Evolutionary conservation across 2,329 filamentous ascomycete species (phyloP), one percentile per base, ranked within the genome.

Genomic region (Talaromyces sp.): DNA sequence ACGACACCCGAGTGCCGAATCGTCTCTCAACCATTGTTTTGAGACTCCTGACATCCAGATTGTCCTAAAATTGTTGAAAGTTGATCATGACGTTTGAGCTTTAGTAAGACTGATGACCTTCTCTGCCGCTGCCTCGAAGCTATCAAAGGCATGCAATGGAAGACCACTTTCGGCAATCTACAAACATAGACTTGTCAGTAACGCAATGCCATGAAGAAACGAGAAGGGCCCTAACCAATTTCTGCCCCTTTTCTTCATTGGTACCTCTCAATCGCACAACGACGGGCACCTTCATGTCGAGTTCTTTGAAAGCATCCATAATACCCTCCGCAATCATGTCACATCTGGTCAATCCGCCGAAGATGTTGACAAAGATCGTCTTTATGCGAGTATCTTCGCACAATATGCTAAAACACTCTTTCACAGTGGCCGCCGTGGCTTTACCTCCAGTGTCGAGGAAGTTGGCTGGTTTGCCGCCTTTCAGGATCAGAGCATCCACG

Each of bases 381-480:
- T 86, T 88, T 8, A 96, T 91, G 35, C 91, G 82, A 2, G 83
- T 77, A 70, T 97, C 92, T 5, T 83, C 81, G 54, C 92, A 80
- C 19, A 97, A 87, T 13, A 93, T 84, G 64, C 88, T 84, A 74
- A 96, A 95, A 1, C 87, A 89, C 64, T 87, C 86, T 73, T 89
- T 88, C 69, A 97, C 92, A 0, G 92, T 96, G 68, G 90, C 87
- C 35, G 86, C 86, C 0, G 92, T 97, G 0, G 93, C 93, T 75
- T 96, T 95, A 41, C 93, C 93, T 33, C 93, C 93, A 0, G 91
- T 96, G 75, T 97, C 93, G 63, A 97, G 83, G 75, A 97, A 96
- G 72, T 97, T 97, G 11, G 91, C 87, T 27, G 89, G 89, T 39
- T 82, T 78, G 1, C 91, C 91, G 9, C 89, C 89, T 63, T 87